Conservation (phyloP, 345 rosid genomes). For the Salix purpurea region DNA sequence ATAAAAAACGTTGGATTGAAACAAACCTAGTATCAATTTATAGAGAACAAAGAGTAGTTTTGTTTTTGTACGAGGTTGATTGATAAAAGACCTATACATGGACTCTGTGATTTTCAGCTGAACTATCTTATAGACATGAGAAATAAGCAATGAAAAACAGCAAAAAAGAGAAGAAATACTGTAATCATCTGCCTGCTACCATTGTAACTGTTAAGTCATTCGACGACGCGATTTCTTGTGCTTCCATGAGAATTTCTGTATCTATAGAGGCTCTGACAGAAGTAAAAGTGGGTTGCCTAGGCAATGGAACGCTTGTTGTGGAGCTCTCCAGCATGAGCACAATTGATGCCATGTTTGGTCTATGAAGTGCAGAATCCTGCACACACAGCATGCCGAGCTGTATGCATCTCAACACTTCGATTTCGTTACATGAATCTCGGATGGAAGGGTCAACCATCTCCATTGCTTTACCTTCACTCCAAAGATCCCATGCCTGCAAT, state of each 20-base stretch:
- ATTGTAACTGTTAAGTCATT: slow-evolving; percentile 54
- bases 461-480: background rate
- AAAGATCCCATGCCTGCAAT: background rate
- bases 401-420: slow-evolving; percentile 17
- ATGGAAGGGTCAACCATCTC: background rate
- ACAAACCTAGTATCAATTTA: background rate
- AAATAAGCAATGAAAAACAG: background rate
- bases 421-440: background rate
- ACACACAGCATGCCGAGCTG: slow-evolving; percentile 26
- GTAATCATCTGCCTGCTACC: slow-evolving; percentile 45
- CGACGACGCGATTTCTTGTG: slow-evolving; percentile 45
- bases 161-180: background rate
- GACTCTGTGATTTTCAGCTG: background rate
- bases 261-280: slow-evolving; percentile 47
- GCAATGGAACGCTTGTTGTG: background rate
- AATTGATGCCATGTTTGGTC: slow-evolving; percentile 19
- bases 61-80: background rate
- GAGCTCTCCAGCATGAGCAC: background rate
- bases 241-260: slow-evolving; percentile 22
- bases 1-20: background rate
- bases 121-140: background rate
- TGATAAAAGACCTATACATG: background rate
- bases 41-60: background rate
- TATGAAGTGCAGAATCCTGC: slow-evolving; percentile 21
- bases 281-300: slow-evolving; percentile 11